Evolutionary conservation across 805 yeast genomes (phyloP).

Genomic region (Blastobotrys peoriensis): DNA sequence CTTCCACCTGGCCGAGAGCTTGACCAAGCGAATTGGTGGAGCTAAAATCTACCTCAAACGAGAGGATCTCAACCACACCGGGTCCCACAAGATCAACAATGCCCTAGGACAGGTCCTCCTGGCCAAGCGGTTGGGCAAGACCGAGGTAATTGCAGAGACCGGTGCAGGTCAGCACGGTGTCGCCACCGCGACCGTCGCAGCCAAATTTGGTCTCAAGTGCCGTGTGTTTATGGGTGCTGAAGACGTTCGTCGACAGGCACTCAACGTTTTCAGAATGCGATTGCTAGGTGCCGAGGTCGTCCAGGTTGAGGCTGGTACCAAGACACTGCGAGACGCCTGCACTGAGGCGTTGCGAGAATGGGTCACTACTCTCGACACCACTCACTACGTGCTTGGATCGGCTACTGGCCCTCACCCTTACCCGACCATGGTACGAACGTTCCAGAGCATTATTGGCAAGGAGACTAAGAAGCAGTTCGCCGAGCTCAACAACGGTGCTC

Average conservation of each 20-base stretch:
- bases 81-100: constrained; percentile 43
- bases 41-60: constrained; percentile 96
- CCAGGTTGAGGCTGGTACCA: constrained; percentile 90
- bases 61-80: constrained; percentile 66
- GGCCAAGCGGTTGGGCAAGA: constrained; percentile 42
- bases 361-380: constrained; percentile 80
- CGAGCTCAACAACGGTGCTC: constrained; percentile 66
- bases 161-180: constrained; percentile 51
- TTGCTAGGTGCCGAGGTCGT: constrained; percentile 93
- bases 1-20: constrained; percentile 83
- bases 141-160: constrained; percentile 42
- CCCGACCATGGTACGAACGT: constrained; percentile 95
- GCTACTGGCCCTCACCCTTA: constrained; percentile 99
- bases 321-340: constrained; percentile 95
- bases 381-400: constrained; percentile 95
- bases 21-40: constrained; percentile 88
- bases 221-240: constrained; percentile 98
- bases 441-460: constrained; percentile 94
- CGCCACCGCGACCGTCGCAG: constrained; percentile 46
- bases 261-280: constrained; percentile 96
- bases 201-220: constrained; percentile 77
- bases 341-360: constrained; percentile 94
- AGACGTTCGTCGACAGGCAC: constrained; percentile 97
- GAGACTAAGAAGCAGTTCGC: constrained; percentile 91
- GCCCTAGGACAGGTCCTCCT: constrained; percentile 41